Conservation (phyloP, 257 asterid genomes). For the Solanum ossicruentum region DNA sequence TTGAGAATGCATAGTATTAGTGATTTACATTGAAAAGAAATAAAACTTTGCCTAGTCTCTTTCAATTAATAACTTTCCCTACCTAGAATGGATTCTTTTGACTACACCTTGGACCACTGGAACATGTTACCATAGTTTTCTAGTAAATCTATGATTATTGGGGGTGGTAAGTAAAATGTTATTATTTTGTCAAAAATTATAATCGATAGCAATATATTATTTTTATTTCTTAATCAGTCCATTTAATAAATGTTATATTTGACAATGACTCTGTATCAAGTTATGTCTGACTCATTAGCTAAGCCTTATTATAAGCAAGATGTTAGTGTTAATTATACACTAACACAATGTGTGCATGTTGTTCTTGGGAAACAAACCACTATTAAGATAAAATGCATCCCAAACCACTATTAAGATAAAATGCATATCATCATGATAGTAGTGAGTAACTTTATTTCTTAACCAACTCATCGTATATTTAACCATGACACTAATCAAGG, state of each 20-base stretch:
- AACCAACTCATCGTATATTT: background rate
- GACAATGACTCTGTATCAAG: background rate
- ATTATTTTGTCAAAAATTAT: background rate
- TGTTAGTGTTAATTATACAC: background rate
- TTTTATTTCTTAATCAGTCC: background rate
- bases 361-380: background rate
- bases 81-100: background rate
- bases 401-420: background rate
- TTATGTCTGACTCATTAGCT: background rate
- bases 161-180: background rate
- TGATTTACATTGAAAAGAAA: background rate
- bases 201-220: background rate
- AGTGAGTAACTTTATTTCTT: background rate
- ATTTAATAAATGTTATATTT: background rate
- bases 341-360: background rate
- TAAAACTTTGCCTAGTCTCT: background rate
- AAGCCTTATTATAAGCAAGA: background rate
- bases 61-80: background rate
- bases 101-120: background rate
- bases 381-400: background rate
- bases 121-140: background rate
- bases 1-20: background rate
- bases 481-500: background rate
- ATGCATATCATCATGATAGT: rapidly evolving
- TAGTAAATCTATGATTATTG: background rate